Percentiles rank a stretch among this genome's conserved stretches.
phyloP scores from a whole-genome alignment of 805 yeast genomes.

The Kodamaea laetipori region DNA sequence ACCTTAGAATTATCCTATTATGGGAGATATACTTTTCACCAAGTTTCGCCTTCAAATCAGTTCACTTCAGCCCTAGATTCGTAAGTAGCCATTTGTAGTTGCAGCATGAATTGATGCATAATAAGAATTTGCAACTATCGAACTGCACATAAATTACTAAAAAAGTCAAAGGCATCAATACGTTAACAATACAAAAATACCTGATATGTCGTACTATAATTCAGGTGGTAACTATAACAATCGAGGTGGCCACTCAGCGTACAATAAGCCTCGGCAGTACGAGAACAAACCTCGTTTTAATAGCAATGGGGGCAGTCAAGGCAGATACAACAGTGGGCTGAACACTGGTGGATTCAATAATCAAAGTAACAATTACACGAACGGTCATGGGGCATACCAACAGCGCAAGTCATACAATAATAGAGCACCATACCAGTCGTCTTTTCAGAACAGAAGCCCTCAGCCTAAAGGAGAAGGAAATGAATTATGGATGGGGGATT shows the following conservation, averaged over 20 bases:
- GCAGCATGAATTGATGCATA: too few relatives aligned
- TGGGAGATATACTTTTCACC: too few relatives aligned
- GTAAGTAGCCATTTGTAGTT: too few relatives aligned
- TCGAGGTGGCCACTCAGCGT: slow-evolving; percentile 10
- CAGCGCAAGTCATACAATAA: slow-evolving; percentile 1
- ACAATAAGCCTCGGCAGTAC: slow-evolving; percentile 4
- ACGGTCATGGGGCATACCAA: slow-evolving; percentile 1
- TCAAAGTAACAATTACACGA: not conserved
- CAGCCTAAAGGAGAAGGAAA: slow-evolving; percentile 5
- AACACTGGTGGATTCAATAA: not conserved
- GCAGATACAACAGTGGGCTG: not conserved
- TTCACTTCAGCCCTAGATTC: too few relatives aligned
- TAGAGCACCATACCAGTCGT: not conserved
- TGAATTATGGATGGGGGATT: slow-evolving; percentile 84
- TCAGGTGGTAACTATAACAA: slow-evolving; percentile 11
- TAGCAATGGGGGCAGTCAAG: slow-evolving; percentile 1
- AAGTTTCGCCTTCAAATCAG: too few relatives aligned
- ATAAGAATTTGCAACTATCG: not conserved
- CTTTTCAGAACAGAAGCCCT: not conserved
- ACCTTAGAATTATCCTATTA: too few relatives aligned
- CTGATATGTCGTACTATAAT: slow-evolving; percentile 13
- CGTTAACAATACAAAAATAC: not conserved
- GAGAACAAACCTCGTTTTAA: not conserved
- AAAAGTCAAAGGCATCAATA: not conserved
- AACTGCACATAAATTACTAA: slow-evolving; percentile 20